phyloP scores from a whole-genome alignment of 106 monocot species.

The Cymbidium sinense region DNA sequence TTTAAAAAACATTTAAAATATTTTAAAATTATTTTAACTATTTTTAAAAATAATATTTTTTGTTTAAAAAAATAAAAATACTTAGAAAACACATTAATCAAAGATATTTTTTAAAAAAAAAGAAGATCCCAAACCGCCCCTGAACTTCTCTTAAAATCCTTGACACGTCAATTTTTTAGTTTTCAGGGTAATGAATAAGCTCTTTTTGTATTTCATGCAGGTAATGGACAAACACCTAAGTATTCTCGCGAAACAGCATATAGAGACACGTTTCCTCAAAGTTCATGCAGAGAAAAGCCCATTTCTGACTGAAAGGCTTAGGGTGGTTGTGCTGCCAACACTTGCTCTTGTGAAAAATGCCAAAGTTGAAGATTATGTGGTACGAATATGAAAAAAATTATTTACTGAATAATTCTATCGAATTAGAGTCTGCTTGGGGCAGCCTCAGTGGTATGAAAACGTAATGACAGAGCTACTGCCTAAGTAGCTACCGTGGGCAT shows the following conservation, averaged over 20 bases:
- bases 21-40: too few species aligned
- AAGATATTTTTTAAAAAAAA: too few species aligned
- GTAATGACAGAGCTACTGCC: too few species aligned
- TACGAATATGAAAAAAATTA: slow-evolving; percentile 14
- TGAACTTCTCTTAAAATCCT: background rate
- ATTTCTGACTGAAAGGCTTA: slow-evolving; percentile 88
- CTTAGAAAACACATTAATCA: too few species aligned
- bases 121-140: too few species aligned
- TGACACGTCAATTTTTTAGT: background rate
- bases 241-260: slow-evolving; percentile 83
- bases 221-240: slow-evolving; percentile 92
- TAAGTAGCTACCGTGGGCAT: too few species aligned
- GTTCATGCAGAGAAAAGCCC: slow-evolving; percentile 96
- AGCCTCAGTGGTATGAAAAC: too few species aligned
- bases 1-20: too few species aligned
- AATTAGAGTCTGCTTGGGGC: too few species aligned
- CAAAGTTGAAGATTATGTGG: slow-evolving; percentile 98
- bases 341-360: slow-evolving; percentile 91
- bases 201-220: slow-evolving; percentile 23
- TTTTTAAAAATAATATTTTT: too few species aligned
- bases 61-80: too few species aligned
- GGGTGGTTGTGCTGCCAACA: slow-evolving; percentile 76
- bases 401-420: too few species aligned
- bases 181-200: background rate
- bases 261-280: slow-evolving; percentile 92